Evolutionary conservation across 2,329 filamentous ascomycete species (phyloP).

Genomic region (Purpureocillium lavendulum): DNA sequence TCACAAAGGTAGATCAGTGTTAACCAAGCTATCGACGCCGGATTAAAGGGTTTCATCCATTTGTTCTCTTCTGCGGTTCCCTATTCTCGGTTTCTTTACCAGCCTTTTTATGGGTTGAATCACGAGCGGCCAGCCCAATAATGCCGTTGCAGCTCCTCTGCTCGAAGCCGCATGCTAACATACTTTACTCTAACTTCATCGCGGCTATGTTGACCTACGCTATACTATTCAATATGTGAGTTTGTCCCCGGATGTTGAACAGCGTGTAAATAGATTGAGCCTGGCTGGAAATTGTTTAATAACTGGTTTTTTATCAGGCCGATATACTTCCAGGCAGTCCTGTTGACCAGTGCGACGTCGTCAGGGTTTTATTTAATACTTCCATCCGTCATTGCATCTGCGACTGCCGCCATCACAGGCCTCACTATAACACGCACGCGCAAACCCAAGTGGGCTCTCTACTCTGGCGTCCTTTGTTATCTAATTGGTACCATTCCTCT

Average conservation of each 20-base stretch:
- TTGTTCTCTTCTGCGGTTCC: slow-evolving; percentile 43
- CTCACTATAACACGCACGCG: slow-evolving; percentile 53
- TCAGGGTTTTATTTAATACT: slow-evolving; percentile 64
- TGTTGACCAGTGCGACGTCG: slow-evolving; percentile 58
- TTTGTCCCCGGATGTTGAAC: not conserved
- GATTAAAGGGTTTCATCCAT: slow-evolving; percentile 43
- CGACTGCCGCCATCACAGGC: slow-evolving; percentile 47
- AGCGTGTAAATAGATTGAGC: not conserved
- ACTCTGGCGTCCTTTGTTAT: slow-evolving; percentile 38
- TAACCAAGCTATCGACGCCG: not conserved
- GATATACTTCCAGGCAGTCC: slow-evolving; percentile 68
- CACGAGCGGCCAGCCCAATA: slow-evolving; percentile 41
- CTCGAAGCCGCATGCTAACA: slow-evolving; percentile 41
- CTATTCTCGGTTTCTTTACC: slow-evolving; percentile 39
- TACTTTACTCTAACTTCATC: slow-evolving; percentile 47
- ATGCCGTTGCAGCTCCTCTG: slow-evolving; percentile 49
- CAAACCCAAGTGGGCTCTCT: slow-evolving; percentile 49
- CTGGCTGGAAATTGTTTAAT: not conserved
- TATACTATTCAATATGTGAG: slow-evolving; percentile 50
- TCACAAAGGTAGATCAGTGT: not conserved
- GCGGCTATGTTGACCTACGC: slow-evolving; percentile 43
- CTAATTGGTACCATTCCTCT: slow-evolving; percentile 43
- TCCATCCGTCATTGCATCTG: slow-evolving; percentile 48
- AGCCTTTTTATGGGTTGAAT: slow-evolving; percentile 43
- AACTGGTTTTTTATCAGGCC: slow-evolving; percentile 33